phyloP scores from a whole-genome alignment of 1,284 basidiomycete genomes.

The Mycena sp. region DNA sequence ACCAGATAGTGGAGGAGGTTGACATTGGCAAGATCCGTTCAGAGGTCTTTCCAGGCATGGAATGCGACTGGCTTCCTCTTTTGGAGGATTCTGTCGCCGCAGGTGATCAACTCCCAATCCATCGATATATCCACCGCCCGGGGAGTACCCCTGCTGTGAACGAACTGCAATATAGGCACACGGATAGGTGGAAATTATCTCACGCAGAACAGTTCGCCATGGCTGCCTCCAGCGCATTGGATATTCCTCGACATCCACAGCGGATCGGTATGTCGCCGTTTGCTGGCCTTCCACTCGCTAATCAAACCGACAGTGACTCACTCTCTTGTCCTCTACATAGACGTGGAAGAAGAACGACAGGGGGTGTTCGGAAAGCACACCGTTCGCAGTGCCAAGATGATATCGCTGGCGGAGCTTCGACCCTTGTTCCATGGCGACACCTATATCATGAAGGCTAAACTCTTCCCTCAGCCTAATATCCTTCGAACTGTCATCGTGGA shows the following conservation, averaged over 20 bases:
- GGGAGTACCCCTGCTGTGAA: no score
- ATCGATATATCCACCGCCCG: no score
- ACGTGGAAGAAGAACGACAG: conserved; percentile 4
- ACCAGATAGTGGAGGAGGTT: not conserved
- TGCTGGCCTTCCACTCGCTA: not conserved
- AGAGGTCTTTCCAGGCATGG: no score
- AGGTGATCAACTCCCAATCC: no score
- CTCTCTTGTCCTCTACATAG: conserved; percentile 1
- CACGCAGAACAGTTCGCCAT: not conserved
- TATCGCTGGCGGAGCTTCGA: conserved; percentile 1
- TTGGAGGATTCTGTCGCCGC: no score
- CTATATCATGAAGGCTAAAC: not conserved
- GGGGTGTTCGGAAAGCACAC: conserved; percentile 2
- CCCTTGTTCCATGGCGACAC: conserved; percentile 9
- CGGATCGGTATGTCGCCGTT: not conserved
- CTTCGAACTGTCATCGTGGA: not conserved
- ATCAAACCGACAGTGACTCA: conserved; percentile 1
- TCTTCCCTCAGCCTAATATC: not conserved
- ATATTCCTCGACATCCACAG: not conserved
- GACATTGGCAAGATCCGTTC: no score
- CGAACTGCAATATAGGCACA: no score
- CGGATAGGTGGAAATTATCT: not conserved
- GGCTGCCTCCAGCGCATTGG: not conserved
- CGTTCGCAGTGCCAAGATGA: conserved; percentile 6
- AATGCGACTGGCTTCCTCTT: no score